Conservation (phyloP, 345 rosid species). For the Theobroma cacao region DNA sequence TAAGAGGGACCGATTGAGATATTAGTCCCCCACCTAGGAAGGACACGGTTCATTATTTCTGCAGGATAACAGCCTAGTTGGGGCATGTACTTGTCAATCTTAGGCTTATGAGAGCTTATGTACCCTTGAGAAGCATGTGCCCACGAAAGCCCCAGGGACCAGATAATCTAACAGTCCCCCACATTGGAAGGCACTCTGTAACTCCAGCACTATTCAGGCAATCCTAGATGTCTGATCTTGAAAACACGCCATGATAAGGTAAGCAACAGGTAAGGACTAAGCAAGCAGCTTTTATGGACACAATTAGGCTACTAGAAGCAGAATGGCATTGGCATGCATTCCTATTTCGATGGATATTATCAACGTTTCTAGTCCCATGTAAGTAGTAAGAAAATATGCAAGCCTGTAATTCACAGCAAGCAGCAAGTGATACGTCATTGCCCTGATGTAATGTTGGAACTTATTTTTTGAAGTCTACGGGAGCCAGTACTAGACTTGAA, state of each 20-base stretch:
- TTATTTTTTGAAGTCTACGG: neutral
- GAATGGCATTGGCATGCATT: neutral
- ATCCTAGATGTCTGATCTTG: neutral
- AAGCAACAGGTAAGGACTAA: neutral
- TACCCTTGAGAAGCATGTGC: neutral
- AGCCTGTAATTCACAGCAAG: neutral
- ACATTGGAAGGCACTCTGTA: neutral
- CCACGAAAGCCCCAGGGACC: constrained; percentile 9
- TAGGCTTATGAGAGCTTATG: neutral
- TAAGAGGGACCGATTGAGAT: constrained; percentile 14
- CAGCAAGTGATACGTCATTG: neutral
- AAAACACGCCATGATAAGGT: neutral
- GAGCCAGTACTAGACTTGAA: neutral
- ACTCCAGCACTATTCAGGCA: neutral
- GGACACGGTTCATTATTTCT: constrained; percentile 2
- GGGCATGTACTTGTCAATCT: neutral
- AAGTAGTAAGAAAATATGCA: neutral
- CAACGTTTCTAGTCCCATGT: neutral
- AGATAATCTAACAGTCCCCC: constrained; percentile 14
- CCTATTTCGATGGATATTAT: neutral
- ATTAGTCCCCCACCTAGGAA: constrained; percentile 14
- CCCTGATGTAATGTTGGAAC: neutral
- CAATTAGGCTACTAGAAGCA: constrained; percentile 1
- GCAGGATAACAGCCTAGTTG: neutral
- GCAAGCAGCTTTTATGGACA: neutral